These are phyloP conservation scores for Fusarium abutilonis DNA, from an alignment of 2,329 filamentous ascomycete species.

Conservation along the genomic window DNA sequence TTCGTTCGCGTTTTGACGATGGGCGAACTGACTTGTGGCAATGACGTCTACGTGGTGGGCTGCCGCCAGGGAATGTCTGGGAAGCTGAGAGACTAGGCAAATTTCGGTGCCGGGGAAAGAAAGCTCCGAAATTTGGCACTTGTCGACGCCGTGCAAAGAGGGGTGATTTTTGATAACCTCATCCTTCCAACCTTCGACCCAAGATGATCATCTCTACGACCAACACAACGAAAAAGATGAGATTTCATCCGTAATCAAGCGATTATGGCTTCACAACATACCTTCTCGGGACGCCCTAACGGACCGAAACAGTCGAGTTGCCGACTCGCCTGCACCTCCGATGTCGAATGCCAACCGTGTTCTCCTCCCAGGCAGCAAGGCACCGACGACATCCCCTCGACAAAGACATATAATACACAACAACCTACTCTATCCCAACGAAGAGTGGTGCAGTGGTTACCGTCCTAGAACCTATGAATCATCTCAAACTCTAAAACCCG, in stretches of 20 bases:
- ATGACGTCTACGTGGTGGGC: conserved; percentile 44
- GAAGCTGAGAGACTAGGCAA: conserved; percentile 1
- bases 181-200: not conserved
- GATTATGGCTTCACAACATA: not conserved
- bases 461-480: too few species aligned
- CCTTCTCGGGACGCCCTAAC: not conserved
- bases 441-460: too few species aligned
- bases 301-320: not conserved
- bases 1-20: conserved; percentile 30
- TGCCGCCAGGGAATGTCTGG: conserved; percentile 21
- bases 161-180: conserved; percentile 16
- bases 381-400: not conserved
- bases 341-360: too few species aligned
- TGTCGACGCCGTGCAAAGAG: conserved; percentile 2
- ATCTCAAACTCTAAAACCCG: too few species aligned
- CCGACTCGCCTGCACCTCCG: not conserved
- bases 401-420: not conserved
- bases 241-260: not conserved
- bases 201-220: not conserved
- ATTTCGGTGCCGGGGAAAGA: conserved; percentile 24
- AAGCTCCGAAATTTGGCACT: conserved; percentile 20
- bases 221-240: not conserved
- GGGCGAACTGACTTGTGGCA: conserved; percentile 20
- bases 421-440: too few species aligned
- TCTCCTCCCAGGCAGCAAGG: too few species aligned